Evolutionary conservation across 208 protist genomes (phyloP), one percentile per base, ranked within the genome.

Genomic region (Wallacemonas rigidus): DNA sequence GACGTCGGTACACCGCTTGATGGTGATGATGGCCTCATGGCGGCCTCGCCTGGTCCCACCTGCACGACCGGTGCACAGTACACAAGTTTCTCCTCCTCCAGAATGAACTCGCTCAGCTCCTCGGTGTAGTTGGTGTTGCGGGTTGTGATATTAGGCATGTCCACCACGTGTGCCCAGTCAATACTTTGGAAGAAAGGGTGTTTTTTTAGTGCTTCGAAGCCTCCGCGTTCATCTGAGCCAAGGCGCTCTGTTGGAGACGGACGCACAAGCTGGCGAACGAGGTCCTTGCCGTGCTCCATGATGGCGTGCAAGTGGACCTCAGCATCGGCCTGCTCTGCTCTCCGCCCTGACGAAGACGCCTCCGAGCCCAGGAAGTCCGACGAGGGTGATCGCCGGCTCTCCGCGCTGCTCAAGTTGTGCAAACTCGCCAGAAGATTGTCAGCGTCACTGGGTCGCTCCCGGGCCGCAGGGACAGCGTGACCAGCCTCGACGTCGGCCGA

Each of bases 121-220:
- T 45, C 40, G 7, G 74, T 79, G 75, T 82, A 87, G 72, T 91
- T 51, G 14, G 72, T 79, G 76, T 80, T 81, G 35, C 43, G 74
- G 2, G 75, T 53, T 41, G 79, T 91, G 47, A 83, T 77, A 63
- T 87, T 93, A 0, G 76, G 76, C 26, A 69, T 80, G 35, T 83
- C 58, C 38, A 83, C 74, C 58, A 92, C 48, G 54, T 53, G 36
- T 14, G 17, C 75, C 91, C 93, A 97, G 74, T 87, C 74, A 45
- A 97, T 83, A 7, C 71, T 78, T 1, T 68, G 60, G 72, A 98
- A 98, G 77, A 98, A 98, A 14, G 85, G 73, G 67, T 98, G 94
- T 1, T 45, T 55, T 77, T 98, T 97, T 6, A 98, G 74, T 9
- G 60, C 76, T 2, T 54, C 72, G 71, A 96, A 97, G n/a, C 90